Evolutionary conservation across 805 yeast genomes (phyloP), one percentile per base, ranked within the genome.

Genomic region (Candida vaughaniae): DNA sequence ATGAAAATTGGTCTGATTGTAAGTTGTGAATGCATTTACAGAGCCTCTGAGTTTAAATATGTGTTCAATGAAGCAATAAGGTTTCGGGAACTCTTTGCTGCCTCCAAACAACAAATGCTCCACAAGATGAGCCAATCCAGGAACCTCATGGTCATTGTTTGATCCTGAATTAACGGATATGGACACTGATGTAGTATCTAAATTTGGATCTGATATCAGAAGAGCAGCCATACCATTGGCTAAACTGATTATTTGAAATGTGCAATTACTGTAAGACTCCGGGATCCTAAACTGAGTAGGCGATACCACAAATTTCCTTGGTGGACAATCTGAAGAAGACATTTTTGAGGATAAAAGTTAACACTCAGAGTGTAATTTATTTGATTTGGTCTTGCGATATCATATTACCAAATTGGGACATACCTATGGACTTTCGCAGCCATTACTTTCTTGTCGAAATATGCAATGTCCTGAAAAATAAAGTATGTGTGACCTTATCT

Each of bases 141-240:
- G 79, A 1, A 83, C 48, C 5, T 62, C 66, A 0, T 95, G 91
- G 47, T 91, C 97, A 31, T 80, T 70, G 51, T 80, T 81, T 2
- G 95, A 80, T 6, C 99, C 99, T 0, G 86, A 68, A 3, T 82
- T 81, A 2, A 89, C 87, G 25, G 86, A 76, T 5, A 91, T 50
- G 1, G 95, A 79, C 14, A 85, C 82, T 0, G 93, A 73, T 3
- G 85, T 81, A 10, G 71, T 48, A 29, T 77, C 80, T 11, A 78
- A 75, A 0, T 78, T 62, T 0, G 90, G 82, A 49, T 91, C 96
- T 2, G 89, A 85, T 11, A 93, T 74, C 17, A 93, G 53, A 1
- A 91, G 62, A 0, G 78, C 77, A 25, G 72, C 60, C 2, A 90
- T 62, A 0, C 93, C 93, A 60, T 90, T 89, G 2, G 78, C 71